Evolutionary conservation across 129 eudicot species (phyloP).

Genomic region (Centaurea solstitialis): DNA sequence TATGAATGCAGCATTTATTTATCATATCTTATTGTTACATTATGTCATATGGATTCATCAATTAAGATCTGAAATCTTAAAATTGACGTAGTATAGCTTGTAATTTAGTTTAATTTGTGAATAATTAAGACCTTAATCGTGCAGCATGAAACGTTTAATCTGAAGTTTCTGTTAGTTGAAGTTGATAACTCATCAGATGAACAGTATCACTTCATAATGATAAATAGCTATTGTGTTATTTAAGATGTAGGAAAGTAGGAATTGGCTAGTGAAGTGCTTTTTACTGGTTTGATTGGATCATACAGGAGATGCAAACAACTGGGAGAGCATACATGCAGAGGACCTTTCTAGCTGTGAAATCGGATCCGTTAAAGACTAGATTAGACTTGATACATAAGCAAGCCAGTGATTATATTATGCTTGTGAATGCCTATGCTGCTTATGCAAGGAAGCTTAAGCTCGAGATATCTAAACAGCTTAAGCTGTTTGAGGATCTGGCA

Average conservation of each 20-base stretch:
- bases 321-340: slow-evolving; percentile 61
- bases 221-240: background rate
- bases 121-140: background rate
- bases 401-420: slow-evolving; percentile 61
- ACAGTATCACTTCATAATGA: background rate
- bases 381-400: slow-evolving; percentile 64
- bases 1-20: background rate
- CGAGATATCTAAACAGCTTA: slow-evolving; percentile 64
- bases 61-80: background rate
- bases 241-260: background rate
- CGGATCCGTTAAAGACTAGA: slow-evolving; percentile 69
- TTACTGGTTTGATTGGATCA: slow-evolving; percentile 22
- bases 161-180: background rate
- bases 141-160: background rate
- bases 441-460: slow-evolving; percentile 75
- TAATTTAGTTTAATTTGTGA: background rate
- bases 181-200: background rate
- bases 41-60: slow-evolving; percentile 13
- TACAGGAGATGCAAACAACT: slow-evolving; percentile 46
- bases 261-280: background rate
- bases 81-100: background rate
- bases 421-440: slow-evolving; percentile 73
- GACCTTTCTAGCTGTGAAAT: slow-evolving; percentile 64
- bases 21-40: background rate
- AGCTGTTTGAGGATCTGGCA: slow-evolving; percentile 61